Percentiles rank a stretch among this genome's conserved stretches.
Conservation (phyloP, 768 basidiomycete genomes). For the Hydnum rufescens region DNA sequence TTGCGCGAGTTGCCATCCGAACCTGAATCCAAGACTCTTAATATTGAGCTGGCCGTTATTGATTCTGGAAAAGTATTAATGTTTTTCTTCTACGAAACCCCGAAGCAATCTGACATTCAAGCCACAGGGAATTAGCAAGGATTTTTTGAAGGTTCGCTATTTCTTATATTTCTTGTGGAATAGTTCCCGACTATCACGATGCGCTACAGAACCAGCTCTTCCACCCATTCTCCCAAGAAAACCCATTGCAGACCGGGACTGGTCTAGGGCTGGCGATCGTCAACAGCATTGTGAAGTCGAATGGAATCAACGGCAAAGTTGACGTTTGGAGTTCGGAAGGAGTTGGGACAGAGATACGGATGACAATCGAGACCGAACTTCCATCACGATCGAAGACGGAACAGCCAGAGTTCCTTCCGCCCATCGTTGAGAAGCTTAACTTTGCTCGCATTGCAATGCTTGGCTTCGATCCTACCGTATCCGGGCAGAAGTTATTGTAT, state of each 20-base stretch:
- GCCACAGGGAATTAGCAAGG: constrained; percentile 65
- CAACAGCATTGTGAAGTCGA: constrained; percentile 73
- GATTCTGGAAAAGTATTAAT: constrained; percentile 67
- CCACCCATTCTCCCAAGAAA: constrained; percentile 95
- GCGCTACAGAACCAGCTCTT: constrained; percentile 64
- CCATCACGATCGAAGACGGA: constrained; percentile 18
- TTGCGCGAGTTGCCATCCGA: constrained; percentile 52
- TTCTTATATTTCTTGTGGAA: not conserved
- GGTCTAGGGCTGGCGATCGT: constrained; percentile 91
- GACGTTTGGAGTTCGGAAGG: constrained; percentile 89
- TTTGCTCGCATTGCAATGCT: constrained; percentile 31
- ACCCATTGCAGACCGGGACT: constrained; percentile 80
- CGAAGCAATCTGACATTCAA: constrained; percentile 3
- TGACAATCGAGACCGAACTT: constrained; percentile 59
- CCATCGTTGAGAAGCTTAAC: constrained; percentile 18
- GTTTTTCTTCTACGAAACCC: too few species aligned
- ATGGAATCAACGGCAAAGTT: constrained; percentile 74
- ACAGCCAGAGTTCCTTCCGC: constrained; percentile 27
- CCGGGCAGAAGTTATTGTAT: constrained; percentile 47
- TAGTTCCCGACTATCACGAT: not conserved
- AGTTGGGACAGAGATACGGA: constrained; percentile 77
- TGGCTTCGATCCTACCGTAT: constrained; percentile 46
- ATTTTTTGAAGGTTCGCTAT: constrained; percentile 56
- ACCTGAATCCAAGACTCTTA: constrained; percentile 34
- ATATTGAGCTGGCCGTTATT: constrained; percentile 62